phyloP scores from a whole-genome alignment of 2,329 filamentous ascomycete species.

The Ciborinia camelliae region DNA sequence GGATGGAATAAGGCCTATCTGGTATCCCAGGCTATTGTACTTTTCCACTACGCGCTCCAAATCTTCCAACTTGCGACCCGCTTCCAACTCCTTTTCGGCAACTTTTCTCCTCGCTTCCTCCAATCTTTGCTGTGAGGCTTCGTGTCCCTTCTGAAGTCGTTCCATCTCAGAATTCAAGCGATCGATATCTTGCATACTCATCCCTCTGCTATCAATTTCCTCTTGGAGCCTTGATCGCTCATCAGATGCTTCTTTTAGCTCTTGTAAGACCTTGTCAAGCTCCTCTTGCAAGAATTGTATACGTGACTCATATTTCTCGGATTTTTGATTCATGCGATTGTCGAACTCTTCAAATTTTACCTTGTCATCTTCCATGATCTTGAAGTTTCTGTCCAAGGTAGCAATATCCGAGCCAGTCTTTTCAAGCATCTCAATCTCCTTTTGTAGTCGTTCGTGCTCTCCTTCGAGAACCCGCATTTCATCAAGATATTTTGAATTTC shows the following conservation, averaged over 20 bases:
- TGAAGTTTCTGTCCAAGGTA: constrained; percentile 82
- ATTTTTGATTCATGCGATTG: constrained; percentile 73
- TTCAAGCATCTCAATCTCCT: constrained; percentile 86
- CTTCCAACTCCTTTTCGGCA: constrained; percentile 83
- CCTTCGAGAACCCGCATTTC: constrained; percentile 83
- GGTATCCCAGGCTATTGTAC: constrained; percentile 93
- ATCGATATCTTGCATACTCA: constrained; percentile 98
- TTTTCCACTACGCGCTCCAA: constrained; percentile 85
- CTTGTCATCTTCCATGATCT: constrained; percentile 91
- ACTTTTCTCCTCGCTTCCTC: constrained; percentile 84
- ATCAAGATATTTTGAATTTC: constrained; percentile 79
- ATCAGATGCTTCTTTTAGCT: constrained; percentile 75
- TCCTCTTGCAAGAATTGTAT: constrained; percentile 83
- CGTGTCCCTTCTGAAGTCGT: constrained; percentile 83
- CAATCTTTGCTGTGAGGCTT: constrained; percentile 68
- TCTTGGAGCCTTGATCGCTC: constrained; percentile 78
- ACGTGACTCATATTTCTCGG: constrained; percentile 82
- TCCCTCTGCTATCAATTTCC: constrained; percentile 86
- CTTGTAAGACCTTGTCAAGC: constrained; percentile 71
- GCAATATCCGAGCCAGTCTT: constrained; percentile 81
- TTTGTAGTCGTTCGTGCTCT: constrained; percentile 74
- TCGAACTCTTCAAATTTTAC: constrained; percentile 97
- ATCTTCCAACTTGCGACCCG: constrained; percentile 81
- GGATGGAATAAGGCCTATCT: constrained; percentile 83
- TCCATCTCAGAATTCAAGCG: constrained; percentile 97